phyloP scores from a whole-genome alignment of 2,329 filamentous ascomycete species.

The Tolypocladium amazonense region DNA sequence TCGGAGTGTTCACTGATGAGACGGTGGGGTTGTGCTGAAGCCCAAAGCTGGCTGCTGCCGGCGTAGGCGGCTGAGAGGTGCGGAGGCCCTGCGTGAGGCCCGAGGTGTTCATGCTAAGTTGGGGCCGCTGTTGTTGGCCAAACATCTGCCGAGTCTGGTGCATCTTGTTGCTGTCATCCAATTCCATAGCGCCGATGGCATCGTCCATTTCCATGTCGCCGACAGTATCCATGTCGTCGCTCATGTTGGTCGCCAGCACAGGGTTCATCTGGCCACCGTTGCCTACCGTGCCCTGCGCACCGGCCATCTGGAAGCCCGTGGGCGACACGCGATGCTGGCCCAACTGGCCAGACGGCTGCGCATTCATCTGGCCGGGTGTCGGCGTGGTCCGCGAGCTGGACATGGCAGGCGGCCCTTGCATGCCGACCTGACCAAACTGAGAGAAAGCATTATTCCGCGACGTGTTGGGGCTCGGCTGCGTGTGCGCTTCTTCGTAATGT shows the following conservation, averaged over 20 bases:
- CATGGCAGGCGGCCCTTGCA: slow-evolving; percentile 20
- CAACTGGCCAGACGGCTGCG: slow-evolving; percentile 17
- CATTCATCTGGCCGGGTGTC: slow-evolving; percentile 16
- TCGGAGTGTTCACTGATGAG: slow-evolving; percentile 93
- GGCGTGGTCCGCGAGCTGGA: slow-evolving; percentile 21
- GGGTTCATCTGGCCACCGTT: slow-evolving; percentile 28
- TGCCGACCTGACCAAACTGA: slow-evolving; percentile 25
- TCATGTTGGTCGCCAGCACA: slow-evolving; percentile 27
- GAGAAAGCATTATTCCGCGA: slow-evolving; percentile 29
- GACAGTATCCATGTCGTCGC: slow-evolving; percentile 68
- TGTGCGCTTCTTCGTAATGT: slow-evolving; percentile 94
- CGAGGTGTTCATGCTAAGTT: slow-evolving; percentile 72
- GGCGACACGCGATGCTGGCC: slow-evolving; percentile 21
- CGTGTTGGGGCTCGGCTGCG: slow-evolving; percentile 46
- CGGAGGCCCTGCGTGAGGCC: slow-evolving; percentile 68
- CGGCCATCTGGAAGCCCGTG: slow-evolving; percentile 27
- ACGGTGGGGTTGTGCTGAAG: slow-evolving; percentile 92
- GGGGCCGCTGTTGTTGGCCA: slow-evolving; percentile 52
- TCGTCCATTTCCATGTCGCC: slow-evolving; percentile 98
- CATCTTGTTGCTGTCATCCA: slow-evolving; percentile 52
- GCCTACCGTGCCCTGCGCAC: slow-evolving; percentile 14
- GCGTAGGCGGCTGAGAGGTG: slow-evolving; percentile 78
- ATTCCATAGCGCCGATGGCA: slow-evolving; percentile 54
- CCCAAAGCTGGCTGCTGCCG: slow-evolving; percentile 63
- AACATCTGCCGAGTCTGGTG: slow-evolving; percentile 62